phyloP scores from a whole-genome alignment of 2,329 filamentous ascomycete genomes.

The Chalara sp. region DNA sequence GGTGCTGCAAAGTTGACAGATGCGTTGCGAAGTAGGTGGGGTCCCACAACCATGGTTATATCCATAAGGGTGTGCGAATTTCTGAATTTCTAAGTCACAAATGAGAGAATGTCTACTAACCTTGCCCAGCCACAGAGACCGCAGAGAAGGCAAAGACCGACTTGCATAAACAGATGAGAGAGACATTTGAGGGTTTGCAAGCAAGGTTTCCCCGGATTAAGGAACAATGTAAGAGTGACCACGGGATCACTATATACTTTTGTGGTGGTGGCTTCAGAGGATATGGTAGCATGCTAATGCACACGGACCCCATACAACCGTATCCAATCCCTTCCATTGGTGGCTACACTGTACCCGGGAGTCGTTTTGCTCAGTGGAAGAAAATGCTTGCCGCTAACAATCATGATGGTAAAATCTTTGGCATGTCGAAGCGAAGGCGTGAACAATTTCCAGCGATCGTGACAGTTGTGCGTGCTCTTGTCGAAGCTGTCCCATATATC shows the following conservation, averaged over 20 bases:
- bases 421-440: constrained; percentile 73
- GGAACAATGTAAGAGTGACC: constrained; percentile 31
- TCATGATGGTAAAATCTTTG: constrained; percentile 55
- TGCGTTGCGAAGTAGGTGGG: constrained; percentile 32
- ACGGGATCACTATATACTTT: constrained; percentile 67
- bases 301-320: constrained; percentile 62
- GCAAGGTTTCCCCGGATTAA: constrained; percentile 44
- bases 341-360: constrained; percentile 60
- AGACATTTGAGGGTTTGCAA: constrained; percentile 51
- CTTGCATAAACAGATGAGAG: constrained; percentile 44
- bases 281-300: constrained; percentile 86
- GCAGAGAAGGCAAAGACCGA: constrained; percentile 38
- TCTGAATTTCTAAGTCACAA: no score
- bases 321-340: constrained; percentile 83
- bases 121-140: constrained; percentile 27
- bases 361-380: constrained; percentile 50
- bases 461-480: constrained; percentile 70
- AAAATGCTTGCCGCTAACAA: constrained; percentile 46
- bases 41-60: no score
- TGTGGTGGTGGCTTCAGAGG: constrained; percentile 87
- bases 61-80: no score
- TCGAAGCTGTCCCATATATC: constrained; percentile 62
- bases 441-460: constrained; percentile 79
- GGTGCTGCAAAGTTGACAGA: constrained; percentile 52
- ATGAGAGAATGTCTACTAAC: no score